Conservation (phyloP, 805 yeast genomes). For the Hanseniaspora occidentalis region DNA sequence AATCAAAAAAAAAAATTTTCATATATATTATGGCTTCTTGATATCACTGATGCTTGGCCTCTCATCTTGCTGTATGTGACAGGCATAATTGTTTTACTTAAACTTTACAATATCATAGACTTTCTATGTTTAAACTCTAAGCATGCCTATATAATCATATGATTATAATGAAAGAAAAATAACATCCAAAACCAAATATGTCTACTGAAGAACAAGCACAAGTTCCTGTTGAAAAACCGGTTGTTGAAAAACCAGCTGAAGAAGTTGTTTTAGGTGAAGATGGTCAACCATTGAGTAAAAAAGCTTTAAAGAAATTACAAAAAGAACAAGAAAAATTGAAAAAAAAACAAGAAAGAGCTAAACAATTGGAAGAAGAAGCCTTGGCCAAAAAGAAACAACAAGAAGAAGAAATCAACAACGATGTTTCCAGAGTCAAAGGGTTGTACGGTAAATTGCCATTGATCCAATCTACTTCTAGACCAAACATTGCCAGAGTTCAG, state of each 20-base stretch:
- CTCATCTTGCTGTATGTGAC: background rate
- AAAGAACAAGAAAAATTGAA: constrained; percentile 86
- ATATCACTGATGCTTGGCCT: background rate
- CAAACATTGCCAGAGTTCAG: constrained; percentile 51
- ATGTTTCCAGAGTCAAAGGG: constrained; percentile 54
- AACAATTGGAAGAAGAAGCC: constrained; percentile 63
- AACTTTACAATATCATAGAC: background rate
- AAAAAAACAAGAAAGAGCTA: constrained; percentile 89
- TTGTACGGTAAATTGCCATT: constrained; percentile 86
- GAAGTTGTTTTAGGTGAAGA: constrained; percentile 47
- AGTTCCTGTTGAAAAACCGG: background rate
- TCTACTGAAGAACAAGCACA: constrained; percentile 4
- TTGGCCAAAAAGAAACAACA: constrained; percentile 50
- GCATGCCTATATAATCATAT: no score
- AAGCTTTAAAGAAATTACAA: constrained; percentile 88
- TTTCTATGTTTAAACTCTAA: background rate
- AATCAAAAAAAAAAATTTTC: no score
- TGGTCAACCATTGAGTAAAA: constrained; percentile 84
- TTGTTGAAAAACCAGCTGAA: constrained; percentile 7
- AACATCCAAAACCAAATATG: background rate
- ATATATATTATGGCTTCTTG: background rate
- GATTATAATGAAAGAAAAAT: no score
- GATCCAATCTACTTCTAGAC: constrained; percentile 60
- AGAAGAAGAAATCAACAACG: constrained; percentile 63
- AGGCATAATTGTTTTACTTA: background rate